Conservation (phyloP, 2,329 filamentous ascomycete genomes). For the Fusarium humuli region DNA sequence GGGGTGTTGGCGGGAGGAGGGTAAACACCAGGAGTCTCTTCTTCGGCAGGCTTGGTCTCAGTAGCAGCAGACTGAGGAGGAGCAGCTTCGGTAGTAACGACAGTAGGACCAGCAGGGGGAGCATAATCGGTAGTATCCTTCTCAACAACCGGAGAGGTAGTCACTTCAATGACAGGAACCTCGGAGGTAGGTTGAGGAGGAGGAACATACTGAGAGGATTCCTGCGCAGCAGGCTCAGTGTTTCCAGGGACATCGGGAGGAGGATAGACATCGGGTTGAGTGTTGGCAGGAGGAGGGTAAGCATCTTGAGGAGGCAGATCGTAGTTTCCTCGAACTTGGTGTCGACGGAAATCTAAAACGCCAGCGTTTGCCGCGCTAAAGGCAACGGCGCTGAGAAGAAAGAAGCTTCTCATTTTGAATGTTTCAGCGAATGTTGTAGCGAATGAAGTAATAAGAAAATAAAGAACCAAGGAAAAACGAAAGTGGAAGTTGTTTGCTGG, state of each 20-base stretch:
- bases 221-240: constrained; percentile 8
- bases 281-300: neutral
- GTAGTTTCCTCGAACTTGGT: constrained; percentile 13
- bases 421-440: constrained; percentile 30
- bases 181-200: constrained; percentile 8
- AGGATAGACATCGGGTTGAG: neutral
- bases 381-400: constrained; percentile 28
- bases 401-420: constrained; percentile 32
- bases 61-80: constrained; percentile 19
- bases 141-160: neutral
- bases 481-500: constrained; percentile 15
- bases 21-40: constrained; percentile 10
- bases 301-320: constrained; percentile 5
- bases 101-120: constrained; percentile 15
- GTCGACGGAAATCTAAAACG: constrained; percentile 17
- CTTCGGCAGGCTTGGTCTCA: constrained; percentile 10
- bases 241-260: neutral
- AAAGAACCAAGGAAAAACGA: constrained; percentile 17
- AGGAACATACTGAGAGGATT: constrained; percentile 18
- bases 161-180: neutral
- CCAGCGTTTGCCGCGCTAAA: constrained; percentile 30
- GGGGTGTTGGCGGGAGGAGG: constrained; percentile 6
- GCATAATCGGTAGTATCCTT: constrained; percentile 15
- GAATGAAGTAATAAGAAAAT: constrained; percentile 11
- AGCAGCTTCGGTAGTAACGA: constrained; percentile 18